Evolutionary conservation across 805 yeast genomes (phyloP).

Genomic region (Pichia thaimueangensis): DNA sequence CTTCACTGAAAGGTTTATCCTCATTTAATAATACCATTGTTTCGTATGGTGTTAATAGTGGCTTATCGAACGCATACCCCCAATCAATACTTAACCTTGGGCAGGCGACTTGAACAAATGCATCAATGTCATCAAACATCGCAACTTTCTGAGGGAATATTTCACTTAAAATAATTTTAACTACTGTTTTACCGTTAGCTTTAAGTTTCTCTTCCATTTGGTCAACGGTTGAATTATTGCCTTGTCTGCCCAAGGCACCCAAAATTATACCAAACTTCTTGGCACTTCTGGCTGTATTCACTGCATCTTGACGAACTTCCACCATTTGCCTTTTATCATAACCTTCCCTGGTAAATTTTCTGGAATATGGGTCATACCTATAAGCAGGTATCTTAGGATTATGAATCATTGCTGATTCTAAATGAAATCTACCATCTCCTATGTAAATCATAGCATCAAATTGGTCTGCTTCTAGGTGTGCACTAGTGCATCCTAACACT

Average conservation of each 20-base stretch:
- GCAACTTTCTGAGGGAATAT: constrained; percentile 90
- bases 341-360: constrained; percentile 82
- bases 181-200: constrained; percentile 56
- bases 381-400: constrained; percentile 89
- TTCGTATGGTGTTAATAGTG: constrained; percentile 91
- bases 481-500: constrained; percentile 93
- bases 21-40: constrained; percentile 82
- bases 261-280: constrained; percentile 74
- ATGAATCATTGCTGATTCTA: constrained; percentile 95
- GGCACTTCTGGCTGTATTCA: constrained; percentile 52
- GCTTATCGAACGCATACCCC: constrained; percentile 96
- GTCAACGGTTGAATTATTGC: constrained; percentile 70
- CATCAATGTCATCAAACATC: constrained; percentile 89
- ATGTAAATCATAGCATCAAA: constrained; percentile 79
- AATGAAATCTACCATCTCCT: constrained; percentile 95
- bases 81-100: constrained; percentile 95
- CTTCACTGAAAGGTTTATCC: constrained; percentile 58
- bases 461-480: constrained; percentile 58
- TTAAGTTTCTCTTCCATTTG: constrained; percentile 52
- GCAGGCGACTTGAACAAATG: constrained; percentile 95
- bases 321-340: constrained; percentile 85
- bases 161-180: constrained; percentile 81
- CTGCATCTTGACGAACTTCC: constrained; percentile 66
- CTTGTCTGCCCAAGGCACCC: constrained; percentile 96
- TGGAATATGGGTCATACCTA: constrained; percentile 90